A percentile compares a stretch with the other conserved stretches of the same genome.
phyloP scores from a whole-genome alignment of 2,329 filamentous ascomycete species.

The Ophiostoma sp. region DNA sequence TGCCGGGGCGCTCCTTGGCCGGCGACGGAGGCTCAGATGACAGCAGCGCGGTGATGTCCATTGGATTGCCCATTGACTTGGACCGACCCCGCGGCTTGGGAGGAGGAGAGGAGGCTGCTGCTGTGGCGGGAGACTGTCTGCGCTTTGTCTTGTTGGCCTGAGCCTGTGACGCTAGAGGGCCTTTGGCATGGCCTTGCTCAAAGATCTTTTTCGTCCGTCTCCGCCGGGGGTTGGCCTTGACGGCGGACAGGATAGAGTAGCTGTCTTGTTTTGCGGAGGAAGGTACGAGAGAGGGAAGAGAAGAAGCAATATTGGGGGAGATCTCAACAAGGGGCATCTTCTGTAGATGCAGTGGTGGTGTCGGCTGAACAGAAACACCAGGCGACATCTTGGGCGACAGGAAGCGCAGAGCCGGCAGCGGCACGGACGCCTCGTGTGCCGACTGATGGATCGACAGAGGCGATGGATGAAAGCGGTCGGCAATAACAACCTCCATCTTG shows the following conservation, averaged over 20 bases:
- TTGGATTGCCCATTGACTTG: constrained; percentile 19
- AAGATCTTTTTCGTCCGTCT: constrained; percentile 24
- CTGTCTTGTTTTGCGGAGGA: neutral
- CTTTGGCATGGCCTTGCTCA: constrained; percentile 12
- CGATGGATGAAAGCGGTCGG: neutral
- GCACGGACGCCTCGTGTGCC: neutral
- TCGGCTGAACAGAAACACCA: no score
- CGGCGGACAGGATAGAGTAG: constrained; percentile 46
- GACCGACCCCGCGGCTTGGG: constrained; percentile 4
- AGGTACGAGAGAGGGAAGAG: no score
- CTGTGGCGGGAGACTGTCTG: neutral
- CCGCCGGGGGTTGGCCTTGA: constrained; percentile 42
- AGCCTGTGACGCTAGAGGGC: neutral
- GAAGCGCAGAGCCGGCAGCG: neutral
- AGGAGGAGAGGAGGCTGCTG: neutral
- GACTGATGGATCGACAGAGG: neutral
- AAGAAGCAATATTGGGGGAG: neutral
- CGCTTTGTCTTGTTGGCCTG: neutral
- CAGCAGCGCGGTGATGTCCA: neutral
- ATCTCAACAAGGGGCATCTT: constrained; percentile 14
- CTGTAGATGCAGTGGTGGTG: neutral
- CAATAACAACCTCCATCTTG: neutral
- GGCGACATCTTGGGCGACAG: neutral
- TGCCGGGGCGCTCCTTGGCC: neutral
- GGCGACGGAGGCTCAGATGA: constrained; percentile 2